These are phyloP conservation scores for Trichocladium uniseriatum DNA, from an alignment of 495 filamentous ascomycete species.

Conservation along the genomic window DNA sequence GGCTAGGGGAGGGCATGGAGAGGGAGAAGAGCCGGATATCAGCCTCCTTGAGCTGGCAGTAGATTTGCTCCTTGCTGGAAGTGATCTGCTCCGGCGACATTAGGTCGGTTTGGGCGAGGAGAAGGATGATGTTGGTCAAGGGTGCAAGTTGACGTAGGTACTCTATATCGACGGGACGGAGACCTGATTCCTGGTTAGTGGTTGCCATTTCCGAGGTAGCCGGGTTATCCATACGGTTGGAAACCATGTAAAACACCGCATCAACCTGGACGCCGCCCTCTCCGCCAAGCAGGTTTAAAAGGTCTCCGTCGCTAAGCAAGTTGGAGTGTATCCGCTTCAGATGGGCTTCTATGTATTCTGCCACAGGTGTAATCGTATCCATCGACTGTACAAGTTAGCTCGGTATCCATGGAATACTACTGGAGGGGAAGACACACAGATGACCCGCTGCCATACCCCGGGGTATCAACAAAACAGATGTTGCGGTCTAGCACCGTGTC, in stretches of 20 bases:
- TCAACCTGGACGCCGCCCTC: conserved; percentile 85
- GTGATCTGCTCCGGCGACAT: conserved; percentile 51
- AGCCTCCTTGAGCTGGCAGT: conserved; percentile 48
- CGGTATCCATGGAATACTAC: background rate
- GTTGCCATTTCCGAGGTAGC: background rate
- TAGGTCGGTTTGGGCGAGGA: conserved; percentile 71
- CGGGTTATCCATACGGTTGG: conserved; percentile 22
- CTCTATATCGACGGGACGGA: conserved; percentile 64
- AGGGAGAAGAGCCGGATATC: conserved; percentile 65
- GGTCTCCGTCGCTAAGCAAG: conserved; percentile 57
- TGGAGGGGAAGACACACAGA: conserved; percentile 40
- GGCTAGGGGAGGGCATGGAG: conserved; percentile 23
- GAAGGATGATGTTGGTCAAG: conserved; percentile 80
- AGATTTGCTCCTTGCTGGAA: conserved; percentile 53
- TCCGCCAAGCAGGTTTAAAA: conserved; percentile 73
- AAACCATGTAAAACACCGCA: conserved; percentile 72
- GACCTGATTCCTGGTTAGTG: conserved; percentile 37
- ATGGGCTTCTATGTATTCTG: conserved; percentile 69
- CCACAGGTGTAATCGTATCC: conserved; percentile 58
- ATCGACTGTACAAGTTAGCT: conserved; percentile 36
- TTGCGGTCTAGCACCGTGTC: conserved; percentile 86
- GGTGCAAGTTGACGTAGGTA: conserved; percentile 63
- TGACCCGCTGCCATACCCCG: conserved; percentile 54
- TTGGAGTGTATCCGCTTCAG: conserved; percentile 55
- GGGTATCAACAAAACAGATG: conserved; percentile 90